Conservation (phyloP, 345 rosid genomes). For the Aethionema arabicum region DNA sequence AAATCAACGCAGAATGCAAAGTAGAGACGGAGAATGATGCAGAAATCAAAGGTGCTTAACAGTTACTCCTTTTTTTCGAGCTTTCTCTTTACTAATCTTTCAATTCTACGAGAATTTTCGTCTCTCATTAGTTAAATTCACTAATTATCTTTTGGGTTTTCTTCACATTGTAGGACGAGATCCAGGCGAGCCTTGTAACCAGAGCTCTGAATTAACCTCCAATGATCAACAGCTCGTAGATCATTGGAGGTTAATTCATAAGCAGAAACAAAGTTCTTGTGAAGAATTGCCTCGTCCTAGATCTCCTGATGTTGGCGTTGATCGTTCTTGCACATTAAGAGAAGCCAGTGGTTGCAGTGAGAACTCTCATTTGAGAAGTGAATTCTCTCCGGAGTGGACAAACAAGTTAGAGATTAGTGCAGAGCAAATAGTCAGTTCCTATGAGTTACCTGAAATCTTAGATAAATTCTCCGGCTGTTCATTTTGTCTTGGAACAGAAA, state of each 20-base stretch:
- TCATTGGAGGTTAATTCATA: too few relatives aligned
- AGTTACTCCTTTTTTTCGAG: neutral
- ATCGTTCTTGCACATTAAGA: too few relatives aligned
- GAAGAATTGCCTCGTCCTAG: slow-evolving; percentile 32
- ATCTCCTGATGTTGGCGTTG: too few relatives aligned
- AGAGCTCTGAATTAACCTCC: slow-evolving; percentile 45
- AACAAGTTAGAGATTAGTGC: slow-evolving; percentile 76
- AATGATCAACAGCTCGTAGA: slow-evolving; percentile 44
- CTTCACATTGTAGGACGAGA: slow-evolving; percentile 47
- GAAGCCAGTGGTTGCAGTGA: slow-evolving; percentile 67
- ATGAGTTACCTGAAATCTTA: slow-evolving; percentile 73
- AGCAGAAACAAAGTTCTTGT: slow-evolving; percentile 35
- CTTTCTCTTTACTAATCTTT: neutral
- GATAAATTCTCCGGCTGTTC: slow-evolving; percentile 62
- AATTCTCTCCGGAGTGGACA: slow-evolving; percentile 54
- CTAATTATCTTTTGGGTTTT: slow-evolving; percentile 24
- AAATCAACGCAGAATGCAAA: slow-evolving; percentile 63
- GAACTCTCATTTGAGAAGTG: slow-evolving; percentile 52
- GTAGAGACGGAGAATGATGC: slow-evolving; percentile 68
- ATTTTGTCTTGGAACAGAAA: slow-evolving; percentile 53
- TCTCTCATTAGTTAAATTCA: slow-evolving; percentile 8
- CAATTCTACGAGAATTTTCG: slow-evolving; percentile 1
- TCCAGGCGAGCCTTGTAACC: slow-evolving; percentile 48
- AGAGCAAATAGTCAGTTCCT: slow-evolving; percentile 84
- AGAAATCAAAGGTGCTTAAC: slow-evolving; percentile 52